Evolutionary conservation across 805 yeast species (phyloP).

Genomic region (Candida broadrunensis): DNA sequence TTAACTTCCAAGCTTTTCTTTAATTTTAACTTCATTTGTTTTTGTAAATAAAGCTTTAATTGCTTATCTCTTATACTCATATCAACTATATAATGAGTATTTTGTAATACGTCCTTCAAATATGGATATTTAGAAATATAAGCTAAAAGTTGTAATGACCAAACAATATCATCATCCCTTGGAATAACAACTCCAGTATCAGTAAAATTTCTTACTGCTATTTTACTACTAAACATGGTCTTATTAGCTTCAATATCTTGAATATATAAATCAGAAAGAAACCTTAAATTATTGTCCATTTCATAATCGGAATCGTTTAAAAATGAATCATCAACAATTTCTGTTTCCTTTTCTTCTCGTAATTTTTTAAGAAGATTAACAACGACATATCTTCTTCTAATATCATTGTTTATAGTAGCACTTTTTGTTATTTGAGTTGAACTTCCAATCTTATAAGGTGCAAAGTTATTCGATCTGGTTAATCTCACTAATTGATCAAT

Average conservation of each 20-base stretch:
- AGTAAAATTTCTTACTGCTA: conserved; percentile 37
- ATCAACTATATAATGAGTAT: conserved; percentile 70
- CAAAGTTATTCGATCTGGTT: conserved; percentile 20
- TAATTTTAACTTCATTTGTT: conserved; percentile 30
- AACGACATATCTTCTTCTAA: conserved; percentile 34
- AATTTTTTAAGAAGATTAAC: conserved; percentile 35
- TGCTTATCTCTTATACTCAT: conserved; percentile 48
- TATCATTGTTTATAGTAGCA: conserved; percentile 23
- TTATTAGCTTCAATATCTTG: conserved; percentile 31
- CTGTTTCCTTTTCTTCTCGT: conserved; percentile 33
- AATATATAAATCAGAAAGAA: conserved; percentile 37
- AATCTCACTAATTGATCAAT: conserved; percentile 38
- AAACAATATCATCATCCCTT: conserved; percentile 86
- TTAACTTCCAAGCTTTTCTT: conserved; percentile 27
- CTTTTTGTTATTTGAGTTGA: conserved; percentile 1
- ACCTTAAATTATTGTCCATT: conserved; percentile 41
- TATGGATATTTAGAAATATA: conserved; percentile 89
- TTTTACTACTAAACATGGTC: conserved; percentile 23
- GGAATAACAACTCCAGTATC: conserved; percentile 78
- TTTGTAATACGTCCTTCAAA: conserved; percentile 69
- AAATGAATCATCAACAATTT: conserved; percentile 28
- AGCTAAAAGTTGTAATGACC: conserved; percentile 90
- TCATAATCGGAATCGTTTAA: conserved; percentile 31
- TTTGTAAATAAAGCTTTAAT: conserved; percentile 32
- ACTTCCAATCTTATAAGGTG: conserved; percentile 5